Base-by-base conservation (phyloP, 306 rosid species). In the Pyrus communis region DNA sequence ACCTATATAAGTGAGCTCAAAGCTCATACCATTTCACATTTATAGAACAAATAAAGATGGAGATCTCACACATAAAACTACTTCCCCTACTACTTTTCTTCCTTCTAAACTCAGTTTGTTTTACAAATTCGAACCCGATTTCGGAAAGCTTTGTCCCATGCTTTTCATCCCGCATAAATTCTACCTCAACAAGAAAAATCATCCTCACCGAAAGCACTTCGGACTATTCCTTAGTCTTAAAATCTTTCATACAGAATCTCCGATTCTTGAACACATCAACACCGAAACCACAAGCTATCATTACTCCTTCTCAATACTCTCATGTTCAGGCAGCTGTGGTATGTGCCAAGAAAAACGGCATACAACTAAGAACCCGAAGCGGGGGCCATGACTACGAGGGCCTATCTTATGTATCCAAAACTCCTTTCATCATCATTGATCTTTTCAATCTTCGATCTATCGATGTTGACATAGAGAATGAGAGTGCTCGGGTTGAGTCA, bases 241-340 rank as follows among this genome's bases (percentile, higher is more conserved):
- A 78, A 17, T 77, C 79, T 35, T 76, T 82, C 28, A 84, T 86
- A 22, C 77, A 76, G 64, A 85, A 89, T 75, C 61, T 78, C 76
- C 46, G 86, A 59, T 86, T 89, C 81, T 17, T 51, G 51, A 80
- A 71, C 23, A 64, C 60, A 22, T 81, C 91, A 43, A 43, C 61
- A 0, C 85, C 82, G 19, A 89, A 89, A 82, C 91, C 91, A 35
- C 30, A 52, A 27, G 69, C 85, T 19, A 83, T 89, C 23, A 67
- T 85, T 10, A 85, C 88, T 17, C 91, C 93, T 38, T 49, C 67
- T 0, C 75, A 55, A 58, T 59, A 52, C 19, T 74, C 62, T 5
- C 76, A 84, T 59, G 80, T 84, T 73, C 87, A 77, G 74, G 68
- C 77, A 17, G 67, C 87, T 15, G 40, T 84, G 1, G 49, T 71